A percentile compares a stretch with the other conserved stretches of the same genome.
Evolutionary conservation across 345 rosid genomes (phyloP).

Genomic region (Eucalyptus curtisii): DNA sequence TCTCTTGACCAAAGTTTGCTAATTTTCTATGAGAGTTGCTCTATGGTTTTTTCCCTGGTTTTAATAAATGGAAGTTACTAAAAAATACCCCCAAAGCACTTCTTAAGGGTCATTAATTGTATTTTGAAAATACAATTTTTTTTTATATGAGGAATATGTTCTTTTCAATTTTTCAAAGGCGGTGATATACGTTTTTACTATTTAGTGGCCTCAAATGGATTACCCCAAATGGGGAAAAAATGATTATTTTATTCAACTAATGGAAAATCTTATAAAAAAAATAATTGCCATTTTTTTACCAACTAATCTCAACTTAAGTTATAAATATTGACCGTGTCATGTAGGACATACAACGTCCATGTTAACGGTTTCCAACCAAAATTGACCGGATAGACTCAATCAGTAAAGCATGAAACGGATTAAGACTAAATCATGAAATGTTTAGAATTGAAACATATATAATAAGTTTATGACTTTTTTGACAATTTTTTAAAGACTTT

Average conservation of each 20-base stretch:
- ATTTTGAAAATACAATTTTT: background rate
- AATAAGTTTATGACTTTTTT: background rate
- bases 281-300: background rate
- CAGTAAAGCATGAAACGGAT: background rate
- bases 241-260: background rate
- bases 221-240: background rate
- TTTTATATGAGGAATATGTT: background rate
- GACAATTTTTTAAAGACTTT: too few species aligned
- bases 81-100: background rate
- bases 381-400: too few species aligned
- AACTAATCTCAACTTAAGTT: background rate
- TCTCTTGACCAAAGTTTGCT: background rate
- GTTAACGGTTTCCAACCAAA: too few species aligned
- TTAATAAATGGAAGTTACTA: background rate
- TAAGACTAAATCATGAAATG: too few species aligned
- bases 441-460: too few species aligned
- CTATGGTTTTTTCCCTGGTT: background rate
- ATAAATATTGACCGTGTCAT: background rate
- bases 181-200: background rate
- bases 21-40: background rate
- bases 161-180: background rate
- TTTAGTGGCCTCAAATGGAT: background rate
- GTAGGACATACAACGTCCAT: fast-evolving
- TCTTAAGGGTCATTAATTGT: background rate
- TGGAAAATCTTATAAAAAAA: background rate